Percentiles rank a stretch among this genome's conserved stretches.
These are phyloP conservation scores for Huntiella moniliformis DNA, from an alignment of 2,329 filamentous ascomycete species.

Conservation along the genomic window DNA sequence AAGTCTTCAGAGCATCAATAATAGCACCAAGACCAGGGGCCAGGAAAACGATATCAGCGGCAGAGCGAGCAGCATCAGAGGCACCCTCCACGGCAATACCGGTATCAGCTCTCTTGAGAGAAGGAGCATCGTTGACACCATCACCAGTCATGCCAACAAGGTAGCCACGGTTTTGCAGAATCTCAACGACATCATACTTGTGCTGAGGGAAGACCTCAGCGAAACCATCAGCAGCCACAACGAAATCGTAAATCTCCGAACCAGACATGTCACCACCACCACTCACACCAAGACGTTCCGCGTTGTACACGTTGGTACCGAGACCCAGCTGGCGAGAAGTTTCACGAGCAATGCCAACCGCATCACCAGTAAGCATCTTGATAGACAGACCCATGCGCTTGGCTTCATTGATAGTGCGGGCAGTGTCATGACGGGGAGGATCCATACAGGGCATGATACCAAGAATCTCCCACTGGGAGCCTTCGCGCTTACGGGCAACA, in stretches of 20 bases:
- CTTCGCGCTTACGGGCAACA: conserved; percentile 74
- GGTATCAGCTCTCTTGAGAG: no score
- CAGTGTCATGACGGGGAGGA: conserved; percentile 77
- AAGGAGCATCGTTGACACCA: no score
- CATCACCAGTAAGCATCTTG: conserved; percentile 93
- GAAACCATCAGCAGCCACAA: conserved; percentile 87
- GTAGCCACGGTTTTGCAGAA: conserved; percentile 82
- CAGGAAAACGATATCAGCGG: conserved; percentile 86
- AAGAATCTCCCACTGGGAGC: conserved; percentile 72
- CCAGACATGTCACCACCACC: conserved; percentile 84
- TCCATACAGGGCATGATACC: conserved; percentile 92
- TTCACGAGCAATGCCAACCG: conserved; percentile 87
- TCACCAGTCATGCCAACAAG: conserved; percentile 93
- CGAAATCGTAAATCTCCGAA: conserved; percentile 87
- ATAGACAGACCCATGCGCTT: conserved; percentile 75
- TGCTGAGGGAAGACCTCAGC: conserved; percentile 89
- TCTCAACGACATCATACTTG: conserved; percentile 89
- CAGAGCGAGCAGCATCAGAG: conserved; percentile 76
- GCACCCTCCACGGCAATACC: conserved; percentile 87
- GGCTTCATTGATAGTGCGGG: conserved; percentile 75
- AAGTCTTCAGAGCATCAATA: conserved; percentile 82
- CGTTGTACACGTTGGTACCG: conserved; percentile 85
- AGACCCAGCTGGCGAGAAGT: conserved; percentile 78
- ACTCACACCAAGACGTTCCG: conserved; percentile 76
- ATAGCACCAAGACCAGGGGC: conserved; percentile 80